Percentiles rank a stretch among this genome's conserved stretches.
phyloP scores from a whole-genome alignment of 305 asterid genomes.

The Rubia tinctorum region DNA sequence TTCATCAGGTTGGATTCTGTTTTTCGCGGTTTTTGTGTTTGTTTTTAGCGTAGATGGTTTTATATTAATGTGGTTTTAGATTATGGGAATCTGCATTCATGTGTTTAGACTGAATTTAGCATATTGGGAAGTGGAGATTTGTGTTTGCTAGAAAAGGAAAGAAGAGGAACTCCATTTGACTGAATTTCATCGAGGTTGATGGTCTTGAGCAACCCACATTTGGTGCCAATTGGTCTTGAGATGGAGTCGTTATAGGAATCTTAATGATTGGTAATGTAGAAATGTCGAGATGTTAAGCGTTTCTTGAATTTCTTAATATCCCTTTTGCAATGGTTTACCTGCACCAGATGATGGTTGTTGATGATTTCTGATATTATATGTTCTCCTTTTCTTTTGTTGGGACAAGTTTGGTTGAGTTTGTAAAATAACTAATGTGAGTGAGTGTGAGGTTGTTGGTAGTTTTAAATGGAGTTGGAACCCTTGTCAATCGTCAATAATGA shows the following conservation, averaged over 20 bases:
- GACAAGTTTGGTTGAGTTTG: background rate
- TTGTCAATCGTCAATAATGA: background rate
- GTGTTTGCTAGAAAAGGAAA: background rate
- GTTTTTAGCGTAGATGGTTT: background rate
- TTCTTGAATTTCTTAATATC: background rate
- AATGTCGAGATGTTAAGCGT: background rate
- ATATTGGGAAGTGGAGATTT: background rate
- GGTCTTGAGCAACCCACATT: background rate
- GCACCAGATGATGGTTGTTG: background rate
- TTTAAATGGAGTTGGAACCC: background rate
- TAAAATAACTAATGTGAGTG: background rate
- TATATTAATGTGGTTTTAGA: too few species aligned
- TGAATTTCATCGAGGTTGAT: background rate
- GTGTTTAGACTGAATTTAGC: background rate
- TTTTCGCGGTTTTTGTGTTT: background rate
- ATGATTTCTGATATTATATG: background rate
- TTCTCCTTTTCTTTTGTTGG: background rate
- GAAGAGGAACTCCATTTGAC: background rate
- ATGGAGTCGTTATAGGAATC: background rate
- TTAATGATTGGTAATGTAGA: background rate
- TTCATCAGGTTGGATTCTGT: conserved; percentile 70
- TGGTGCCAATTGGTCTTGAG: background rate
- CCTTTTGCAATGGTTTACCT: background rate
- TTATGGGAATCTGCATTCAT: background rate
- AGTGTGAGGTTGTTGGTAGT: conserved; percentile 1